Percentiles rank a stretch among this genome's conserved stretches.
Evolutionary conservation across 768 basidiomycete species (phyloP).

Genomic region (Serendipita indica): DNA sequence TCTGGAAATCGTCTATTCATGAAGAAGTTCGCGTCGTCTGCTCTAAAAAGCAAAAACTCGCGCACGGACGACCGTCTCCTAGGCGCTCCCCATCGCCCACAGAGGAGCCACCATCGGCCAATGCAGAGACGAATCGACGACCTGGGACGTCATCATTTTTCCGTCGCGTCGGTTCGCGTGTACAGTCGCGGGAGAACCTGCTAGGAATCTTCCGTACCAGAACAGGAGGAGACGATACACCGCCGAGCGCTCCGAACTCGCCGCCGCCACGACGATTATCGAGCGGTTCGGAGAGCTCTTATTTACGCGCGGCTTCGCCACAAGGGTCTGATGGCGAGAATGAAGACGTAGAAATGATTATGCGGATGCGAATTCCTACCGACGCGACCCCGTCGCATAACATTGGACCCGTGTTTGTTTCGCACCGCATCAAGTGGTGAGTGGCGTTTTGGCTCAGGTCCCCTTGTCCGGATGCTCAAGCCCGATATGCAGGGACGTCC

Average conservation of each 20-base stretch:
- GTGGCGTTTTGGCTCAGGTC: not conserved
- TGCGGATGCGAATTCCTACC: constrained; percentile 46
- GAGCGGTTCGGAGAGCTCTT: not conserved
- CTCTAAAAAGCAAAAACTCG: constrained; percentile 52
- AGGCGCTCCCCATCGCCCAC: not conserved
- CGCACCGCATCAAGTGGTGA: constrained; percentile 53
- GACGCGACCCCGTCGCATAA: constrained; percentile 53
- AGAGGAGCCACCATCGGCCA: not conserved
- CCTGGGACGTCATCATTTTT: not conserved
- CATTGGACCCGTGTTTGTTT: constrained; percentile 58
- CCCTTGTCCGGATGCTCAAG: constrained; percentile 1
- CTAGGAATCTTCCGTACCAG: constrained; percentile 3
- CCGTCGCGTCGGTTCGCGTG: constrained; percentile 6
- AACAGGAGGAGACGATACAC: not conserved
- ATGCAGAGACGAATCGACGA: not conserved
- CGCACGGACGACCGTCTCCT: constrained; percentile 28
- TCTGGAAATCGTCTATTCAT: constrained; percentile 37
- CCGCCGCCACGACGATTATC: constrained; percentile 1
- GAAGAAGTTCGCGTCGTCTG: constrained; percentile 48
- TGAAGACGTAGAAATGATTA: constrained; percentile 36
- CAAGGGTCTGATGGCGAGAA: constrained; percentile 21
- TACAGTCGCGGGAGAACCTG: constrained; percentile 6
- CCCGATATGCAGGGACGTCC: constrained; percentile 51
- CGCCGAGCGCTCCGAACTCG: not conserved
- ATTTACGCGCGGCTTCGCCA: not conserved